phyloP scores from a whole-genome alignment of 2,329 filamentous ascomycete species.

The Aspergillus nomiae region DNA sequence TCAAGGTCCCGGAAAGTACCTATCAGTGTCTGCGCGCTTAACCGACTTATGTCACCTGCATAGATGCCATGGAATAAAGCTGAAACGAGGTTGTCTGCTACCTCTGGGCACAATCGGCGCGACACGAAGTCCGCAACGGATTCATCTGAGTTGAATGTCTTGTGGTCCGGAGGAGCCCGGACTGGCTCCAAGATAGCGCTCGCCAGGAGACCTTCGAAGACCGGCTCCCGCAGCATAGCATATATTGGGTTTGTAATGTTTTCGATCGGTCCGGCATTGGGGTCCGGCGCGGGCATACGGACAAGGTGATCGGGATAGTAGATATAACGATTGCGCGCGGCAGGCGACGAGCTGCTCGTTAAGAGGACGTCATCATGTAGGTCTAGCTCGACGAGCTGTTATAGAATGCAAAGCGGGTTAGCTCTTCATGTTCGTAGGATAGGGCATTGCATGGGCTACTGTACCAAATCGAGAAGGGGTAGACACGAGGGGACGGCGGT shows the following conservation, averaged over 20 bases:
- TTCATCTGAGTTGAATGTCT: constrained; percentile 58
- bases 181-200: constrained; percentile 36
- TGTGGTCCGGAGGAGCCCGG: constrained; percentile 32
- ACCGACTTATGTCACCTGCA: constrained; percentile 79
- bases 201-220: constrained; percentile 53
- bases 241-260: constrained; percentile 34
- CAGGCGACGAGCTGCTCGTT: constrained; percentile 53
- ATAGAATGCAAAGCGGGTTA: neutral
- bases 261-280: constrained; percentile 20
- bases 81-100: constrained; percentile 74
- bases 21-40: constrained; percentile 71
- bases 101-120: constrained; percentile 54
- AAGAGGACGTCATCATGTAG: constrained; percentile 59
- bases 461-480: constrained; percentile 70
- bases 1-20: constrained; percentile 56
- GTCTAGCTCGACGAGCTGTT: constrained; percentile 60
- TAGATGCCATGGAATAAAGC: constrained; percentile 85
- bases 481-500: constrained; percentile 60
- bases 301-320: constrained; percentile 87
- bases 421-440: neutral
- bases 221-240: constrained; percentile 54
- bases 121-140: constrained; percentile 70
- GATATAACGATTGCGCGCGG: constrained; percentile 70
- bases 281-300: constrained; percentile 54
- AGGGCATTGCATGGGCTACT: neutral